These are phyloP conservation scores for Acanthamoeba triangularis DNA, from an alignment of 208 protist genomes.

Conservation along the genomic window DNA sequence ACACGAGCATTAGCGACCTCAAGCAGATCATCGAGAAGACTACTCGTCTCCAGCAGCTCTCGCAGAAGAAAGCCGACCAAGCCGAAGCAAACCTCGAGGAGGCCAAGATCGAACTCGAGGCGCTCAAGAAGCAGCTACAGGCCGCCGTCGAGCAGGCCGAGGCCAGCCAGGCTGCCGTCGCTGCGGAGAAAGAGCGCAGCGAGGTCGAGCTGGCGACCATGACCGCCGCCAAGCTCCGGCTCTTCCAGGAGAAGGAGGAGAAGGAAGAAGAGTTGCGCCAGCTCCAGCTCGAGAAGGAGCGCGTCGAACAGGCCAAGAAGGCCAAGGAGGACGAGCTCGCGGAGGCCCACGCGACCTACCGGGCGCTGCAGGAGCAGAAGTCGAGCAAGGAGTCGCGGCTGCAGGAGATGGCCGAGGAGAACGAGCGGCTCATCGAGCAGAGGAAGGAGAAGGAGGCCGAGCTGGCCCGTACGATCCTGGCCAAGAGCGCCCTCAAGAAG, in stretches of 20 bases:
- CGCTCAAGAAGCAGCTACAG: not conserved
- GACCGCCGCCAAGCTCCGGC: not conserved
- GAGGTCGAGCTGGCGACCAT: constrained; percentile 2
- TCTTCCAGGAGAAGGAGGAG: constrained; percentile 27
- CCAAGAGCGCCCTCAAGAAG: constrained; percentile 49
- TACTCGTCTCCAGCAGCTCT: not conserved
- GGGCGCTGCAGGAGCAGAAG: not conserved
- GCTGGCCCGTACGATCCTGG: not conserved
- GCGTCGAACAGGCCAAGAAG: constrained; percentile 38
- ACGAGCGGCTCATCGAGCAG: not conserved
- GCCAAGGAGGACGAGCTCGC: constrained; percentile 50
- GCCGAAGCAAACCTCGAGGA: not conserved
- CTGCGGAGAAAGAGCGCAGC: not conserved
- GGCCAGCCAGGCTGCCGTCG: not conserved
- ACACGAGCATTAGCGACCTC: constrained; percentile 1
- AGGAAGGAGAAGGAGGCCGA: constrained; percentile 37
- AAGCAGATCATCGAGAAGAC: constrained; percentile 58
- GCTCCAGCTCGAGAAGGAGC: constrained; percentile 9
- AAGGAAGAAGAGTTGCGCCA: constrained; percentile 37
- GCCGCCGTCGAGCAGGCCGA: constrained; percentile 25
- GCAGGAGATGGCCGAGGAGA: not conserved
- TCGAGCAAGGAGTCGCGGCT: not conserved
- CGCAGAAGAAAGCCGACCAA: constrained; percentile 29
- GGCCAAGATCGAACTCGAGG: constrained; percentile 17
- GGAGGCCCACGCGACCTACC: not conserved